These are phyloP conservation scores for Gossypium sturtianum DNA, from an alignment of 345 rosid species.

Conservation along the genomic window DNA sequence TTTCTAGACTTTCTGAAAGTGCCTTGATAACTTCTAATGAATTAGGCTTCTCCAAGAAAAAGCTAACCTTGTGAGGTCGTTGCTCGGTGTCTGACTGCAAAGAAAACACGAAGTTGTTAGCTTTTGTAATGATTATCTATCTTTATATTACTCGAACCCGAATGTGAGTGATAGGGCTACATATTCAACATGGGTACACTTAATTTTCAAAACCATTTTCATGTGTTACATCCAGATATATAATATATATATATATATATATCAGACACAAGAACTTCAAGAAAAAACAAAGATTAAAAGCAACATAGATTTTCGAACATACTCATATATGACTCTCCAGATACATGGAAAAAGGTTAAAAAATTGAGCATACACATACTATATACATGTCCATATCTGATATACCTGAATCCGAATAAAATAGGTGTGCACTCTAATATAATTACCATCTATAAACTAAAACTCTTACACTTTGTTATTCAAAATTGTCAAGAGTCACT, in stretches of 20 bases:
- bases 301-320: neutral
- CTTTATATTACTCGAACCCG: neutral
- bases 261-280: neutral
- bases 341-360: neutral
- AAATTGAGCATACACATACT: neutral
- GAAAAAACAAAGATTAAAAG: neutral
- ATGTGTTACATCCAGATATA: neutral
- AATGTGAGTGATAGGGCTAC: neutral
- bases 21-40: conserved; percentile 42
- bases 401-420: neutral
- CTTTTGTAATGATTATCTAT: neutral
- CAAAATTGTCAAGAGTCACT: neutral
- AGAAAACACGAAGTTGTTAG: neutral
- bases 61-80: conserved; percentile 80
- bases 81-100: conserved; percentile 65
- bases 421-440: neutral
- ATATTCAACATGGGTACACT: too few species aligned
- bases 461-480: neutral
- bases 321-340: neutral
- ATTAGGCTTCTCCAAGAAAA: conserved; percentile 47
- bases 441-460: neutral
- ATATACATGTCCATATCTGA: neutral
- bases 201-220: too few species aligned
- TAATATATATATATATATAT: neutral
- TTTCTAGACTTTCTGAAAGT: conserved; percentile 49